Conservation (phyloP, 306 rosid genomes). For the Corylus heterophylla region DNA sequence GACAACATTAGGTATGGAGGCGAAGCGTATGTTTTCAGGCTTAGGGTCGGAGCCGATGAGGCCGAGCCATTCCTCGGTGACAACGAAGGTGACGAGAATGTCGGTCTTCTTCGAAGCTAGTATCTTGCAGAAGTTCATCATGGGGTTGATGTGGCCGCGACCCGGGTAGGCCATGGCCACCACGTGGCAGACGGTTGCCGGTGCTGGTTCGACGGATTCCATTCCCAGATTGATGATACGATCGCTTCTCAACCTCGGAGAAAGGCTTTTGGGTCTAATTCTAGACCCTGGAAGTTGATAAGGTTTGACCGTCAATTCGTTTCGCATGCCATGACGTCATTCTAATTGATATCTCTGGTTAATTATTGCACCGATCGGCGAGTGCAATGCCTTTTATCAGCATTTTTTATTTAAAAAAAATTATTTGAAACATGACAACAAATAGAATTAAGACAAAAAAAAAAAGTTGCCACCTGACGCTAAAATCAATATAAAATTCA, state of each 20-base stretch:
- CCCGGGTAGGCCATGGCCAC: slow-evolving; percentile 43
- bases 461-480: no score
- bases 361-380: no score
- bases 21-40: slow-evolving; percentile 21
- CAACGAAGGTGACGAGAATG: slow-evolving; percentile 22
- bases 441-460: no score
- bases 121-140: slow-evolving; percentile 40
- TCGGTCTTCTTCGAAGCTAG: slow-evolving; percentile 9
- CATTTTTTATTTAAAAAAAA: no score
- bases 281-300: no score
- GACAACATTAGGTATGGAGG: slow-evolving; percentile 27
- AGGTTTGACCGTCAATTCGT: neutral
- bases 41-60: slow-evolving; percentile 8
- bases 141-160: slow-evolving; percentile 39
- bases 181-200: slow-evolving; percentile 19
- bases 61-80: slow-evolving; percentile 36
- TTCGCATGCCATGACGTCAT: neutral
- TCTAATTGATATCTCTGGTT: no score
- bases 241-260: neutral
- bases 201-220: neutral
- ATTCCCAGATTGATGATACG: neutral
- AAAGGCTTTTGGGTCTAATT: neutral
- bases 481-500: no score
- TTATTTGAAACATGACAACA: no score
- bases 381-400: no score